Conservation (phyloP, 306 rosid species). For the Acacia confusa region DNA sequence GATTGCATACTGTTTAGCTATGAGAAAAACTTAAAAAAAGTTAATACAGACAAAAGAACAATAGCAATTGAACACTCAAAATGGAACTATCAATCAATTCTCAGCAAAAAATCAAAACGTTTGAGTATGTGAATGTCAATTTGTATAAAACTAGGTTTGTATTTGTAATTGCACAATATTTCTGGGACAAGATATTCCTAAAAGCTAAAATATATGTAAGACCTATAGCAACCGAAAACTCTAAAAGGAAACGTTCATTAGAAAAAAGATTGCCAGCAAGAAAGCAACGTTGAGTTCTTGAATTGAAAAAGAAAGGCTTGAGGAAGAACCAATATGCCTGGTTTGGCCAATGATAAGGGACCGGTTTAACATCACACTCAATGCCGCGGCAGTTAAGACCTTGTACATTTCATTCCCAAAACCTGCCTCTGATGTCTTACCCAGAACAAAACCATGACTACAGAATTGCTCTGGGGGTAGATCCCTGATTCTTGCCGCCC, state of each 20-base stretch:
- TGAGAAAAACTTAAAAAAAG: not conserved
- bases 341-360: conserved; percentile 98
- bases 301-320: conserved; percentile 75
- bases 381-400: conserved; percentile 78
- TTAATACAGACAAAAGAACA: not conserved
- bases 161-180: conserved; percentile 6
- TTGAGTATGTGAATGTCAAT: not conserved
- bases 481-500: conserved; percentile 73
- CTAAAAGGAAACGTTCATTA: conserved; percentile 12
- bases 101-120: not conserved
- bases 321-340: conserved; percentile 99
- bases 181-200: not conserved
- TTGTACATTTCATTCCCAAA: conserved; percentile 99
- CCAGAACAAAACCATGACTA: conserved; percentile 83
- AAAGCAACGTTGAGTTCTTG: conserved; percentile 8
- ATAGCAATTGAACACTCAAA: not conserved
- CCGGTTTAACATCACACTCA: conserved; percentile 91
- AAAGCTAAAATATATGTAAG: not conserved
- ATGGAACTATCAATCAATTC: conserved; percentile 5
- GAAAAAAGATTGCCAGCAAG: not conserved
- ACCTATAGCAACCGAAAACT: not conserved
- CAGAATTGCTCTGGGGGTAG: conserved; percentile 85
- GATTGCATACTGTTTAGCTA: not conserved
- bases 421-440: conserved; percentile 93
- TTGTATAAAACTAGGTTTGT: not conserved